Evolutionary conservation across 306 rosid species (phyloP).

Genomic region (Arachis hypogaea): DNA sequence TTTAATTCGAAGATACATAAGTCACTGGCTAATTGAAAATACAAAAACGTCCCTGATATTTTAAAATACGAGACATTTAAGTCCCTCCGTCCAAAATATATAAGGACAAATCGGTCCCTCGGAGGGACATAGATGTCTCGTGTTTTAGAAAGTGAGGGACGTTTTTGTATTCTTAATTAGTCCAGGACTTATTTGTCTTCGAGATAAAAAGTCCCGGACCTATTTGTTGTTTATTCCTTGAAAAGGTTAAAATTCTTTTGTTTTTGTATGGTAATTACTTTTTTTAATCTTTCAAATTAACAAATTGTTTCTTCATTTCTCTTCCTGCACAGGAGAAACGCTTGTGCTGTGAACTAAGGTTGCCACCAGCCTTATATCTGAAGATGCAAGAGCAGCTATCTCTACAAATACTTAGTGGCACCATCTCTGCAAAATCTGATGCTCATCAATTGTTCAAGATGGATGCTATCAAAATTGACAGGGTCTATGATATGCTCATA

Average conservation of each 20-base stretch:
- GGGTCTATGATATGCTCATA: constrained; percentile 84
- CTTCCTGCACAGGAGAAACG: constrained; percentile 76
- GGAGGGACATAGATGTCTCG: no score
- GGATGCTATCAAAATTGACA: constrained; percentile 70
- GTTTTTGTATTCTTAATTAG: no score
- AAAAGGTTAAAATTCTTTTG: not conserved
- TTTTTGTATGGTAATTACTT: not conserved
- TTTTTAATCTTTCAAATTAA: not conserved
- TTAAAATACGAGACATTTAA: no score
- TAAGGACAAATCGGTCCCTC: no score
- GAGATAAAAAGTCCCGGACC: no score
- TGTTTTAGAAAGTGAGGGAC: no score
- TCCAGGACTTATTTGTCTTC: no score
- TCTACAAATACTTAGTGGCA: constrained; percentile 64
- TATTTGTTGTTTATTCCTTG: no score
- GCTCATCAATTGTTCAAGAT: constrained; percentile 82
- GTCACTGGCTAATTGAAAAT: no score
- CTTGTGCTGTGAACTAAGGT: constrained; percentile 64
- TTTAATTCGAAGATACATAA: no score
- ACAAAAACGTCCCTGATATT: no score
- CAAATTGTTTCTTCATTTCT: constrained; percentile 6
- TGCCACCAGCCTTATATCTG: constrained; percentile 68
- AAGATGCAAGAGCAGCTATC: constrained; percentile 79
- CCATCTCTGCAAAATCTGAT: constrained; percentile 62
- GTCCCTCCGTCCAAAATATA: no score